Conservation (phyloP, 331 rosid species). For the Arachis monticola region DNA sequence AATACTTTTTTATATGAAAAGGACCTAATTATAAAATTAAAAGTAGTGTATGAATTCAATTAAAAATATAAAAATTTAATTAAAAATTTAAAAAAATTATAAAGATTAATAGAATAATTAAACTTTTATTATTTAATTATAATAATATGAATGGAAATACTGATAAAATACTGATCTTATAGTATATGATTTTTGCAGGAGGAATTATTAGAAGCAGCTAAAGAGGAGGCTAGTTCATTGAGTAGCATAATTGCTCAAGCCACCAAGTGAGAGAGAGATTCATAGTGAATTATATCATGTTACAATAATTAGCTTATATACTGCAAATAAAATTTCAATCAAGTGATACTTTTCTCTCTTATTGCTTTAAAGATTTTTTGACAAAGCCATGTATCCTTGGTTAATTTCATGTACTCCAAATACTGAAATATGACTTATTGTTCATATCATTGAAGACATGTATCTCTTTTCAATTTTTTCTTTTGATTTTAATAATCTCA, state of each 20-base stretch:
- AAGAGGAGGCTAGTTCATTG: constrained; percentile 48
- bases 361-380: not conserved
- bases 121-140: too few relatives aligned
- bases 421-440: not conserved
- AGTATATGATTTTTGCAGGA: constrained; percentile 49
- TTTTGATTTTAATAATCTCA: not conserved
- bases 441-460: not conserved
- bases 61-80: too few relatives aligned
- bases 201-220: constrained; percentile 52
- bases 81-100: too few relatives aligned
- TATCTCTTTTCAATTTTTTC: not conserved
- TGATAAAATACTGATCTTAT: not conserved
- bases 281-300: constrained; percentile 1
- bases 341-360: not conserved
- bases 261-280: constrained; percentile 39
- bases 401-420: not conserved
- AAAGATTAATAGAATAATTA: too few relatives aligned
- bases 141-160: not conserved
- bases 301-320: not conserved
- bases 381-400: not conserved
- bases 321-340: not conserved
- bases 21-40: too few relatives aligned
- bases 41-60: too few relatives aligned
- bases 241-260: constrained; percentile 52
- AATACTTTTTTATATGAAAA: too few relatives aligned